These are phyloP conservation scores for Capsicum chinense DNA, from an alignment of 257 asterid species.

Conservation along the genomic window DNA sequence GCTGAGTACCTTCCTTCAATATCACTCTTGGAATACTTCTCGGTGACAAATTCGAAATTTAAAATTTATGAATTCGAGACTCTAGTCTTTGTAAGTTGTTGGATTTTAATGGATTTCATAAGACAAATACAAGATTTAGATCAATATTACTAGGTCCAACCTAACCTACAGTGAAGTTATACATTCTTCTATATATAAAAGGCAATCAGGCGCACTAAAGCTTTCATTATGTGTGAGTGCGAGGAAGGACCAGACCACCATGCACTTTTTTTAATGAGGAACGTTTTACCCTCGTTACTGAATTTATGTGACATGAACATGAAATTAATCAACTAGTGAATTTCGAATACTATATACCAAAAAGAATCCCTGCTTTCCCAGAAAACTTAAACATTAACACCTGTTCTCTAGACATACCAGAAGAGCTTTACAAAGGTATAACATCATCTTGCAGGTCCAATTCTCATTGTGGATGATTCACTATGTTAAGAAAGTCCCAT, in stretches of 20 bases:
- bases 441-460: conserved; percentile 74
- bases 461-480: conserved; percentile 27
- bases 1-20: not conserved
- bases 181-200: not conserved
- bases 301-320: not conserved
- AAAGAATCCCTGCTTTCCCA: conserved; percentile 78
- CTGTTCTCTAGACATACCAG: conserved; percentile 76
- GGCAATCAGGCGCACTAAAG: too few species aligned
- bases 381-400: conserved; percentile 60
- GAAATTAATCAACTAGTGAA: not conserved
- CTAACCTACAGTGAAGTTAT: not conserved
- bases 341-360: not conserved
- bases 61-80: not conserved
- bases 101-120: not conserved
- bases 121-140: not conserved
- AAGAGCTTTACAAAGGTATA: conserved; percentile 91
- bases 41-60: not conserved
- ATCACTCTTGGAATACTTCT: not conserved
- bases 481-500: too few species aligned
- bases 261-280: not conserved
- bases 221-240: too few species aligned
- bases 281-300: not conserved
- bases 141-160: not conserved
- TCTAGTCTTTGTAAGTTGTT: not conserved
- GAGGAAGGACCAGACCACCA: too few species aligned